Percentiles rank a stretch among this genome's conserved stretches.
phyloP scores from a whole-genome alignment of 495 filamentous ascomycete species.

The Trypethelium eluteriae region DNA sequence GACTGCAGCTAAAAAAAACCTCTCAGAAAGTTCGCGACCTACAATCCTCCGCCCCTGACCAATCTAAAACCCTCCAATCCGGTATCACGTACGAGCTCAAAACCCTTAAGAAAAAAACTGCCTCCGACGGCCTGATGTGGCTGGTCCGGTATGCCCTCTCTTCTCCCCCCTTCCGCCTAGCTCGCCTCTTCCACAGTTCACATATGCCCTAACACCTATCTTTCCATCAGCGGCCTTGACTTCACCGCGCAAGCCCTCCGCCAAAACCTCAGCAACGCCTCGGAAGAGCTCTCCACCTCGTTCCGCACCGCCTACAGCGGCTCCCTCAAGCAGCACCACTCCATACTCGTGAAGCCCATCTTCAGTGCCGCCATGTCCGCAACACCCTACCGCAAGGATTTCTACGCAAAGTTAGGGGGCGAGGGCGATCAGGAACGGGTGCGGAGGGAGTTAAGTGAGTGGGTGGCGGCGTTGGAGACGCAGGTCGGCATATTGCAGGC shows the following conservation, averaged over 20 bases:
- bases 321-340: conserved; percentile 88
- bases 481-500: conserved; percentile 34
- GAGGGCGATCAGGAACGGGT: conserved; percentile 58
- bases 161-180: not conserved
- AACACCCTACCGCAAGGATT: conserved; percentile 83
- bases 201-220: conserved; percentile 9
- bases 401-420: conserved; percentile 75
- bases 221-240: conserved; percentile 63
- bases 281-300: conserved; percentile 70
- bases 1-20: not conserved
- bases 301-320: conserved; percentile 77
- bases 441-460: conserved; percentile 50
- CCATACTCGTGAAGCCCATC: conserved; percentile 74
- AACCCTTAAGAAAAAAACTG: conserved; percentile 65
- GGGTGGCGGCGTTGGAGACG: conserved; percentile 68
- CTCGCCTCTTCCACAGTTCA: not conserved
- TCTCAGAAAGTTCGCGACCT: conserved; percentile 82
- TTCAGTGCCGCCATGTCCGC: conserved; percentile 89
- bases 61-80: conserved; percentile 72
- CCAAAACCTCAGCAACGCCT: conserved; percentile 57
- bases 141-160: conserved; percentile 61
- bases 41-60: conserved; percentile 63
- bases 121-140: conserved; percentile 86
- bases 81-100: conserved; percentile 82
- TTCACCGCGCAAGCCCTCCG: conserved; percentile 82